These are phyloP conservation scores for Leccinum solheimii DNA, from an alignment of 1,284 basidiomycete genomes.

Conservation along the genomic window DNA sequence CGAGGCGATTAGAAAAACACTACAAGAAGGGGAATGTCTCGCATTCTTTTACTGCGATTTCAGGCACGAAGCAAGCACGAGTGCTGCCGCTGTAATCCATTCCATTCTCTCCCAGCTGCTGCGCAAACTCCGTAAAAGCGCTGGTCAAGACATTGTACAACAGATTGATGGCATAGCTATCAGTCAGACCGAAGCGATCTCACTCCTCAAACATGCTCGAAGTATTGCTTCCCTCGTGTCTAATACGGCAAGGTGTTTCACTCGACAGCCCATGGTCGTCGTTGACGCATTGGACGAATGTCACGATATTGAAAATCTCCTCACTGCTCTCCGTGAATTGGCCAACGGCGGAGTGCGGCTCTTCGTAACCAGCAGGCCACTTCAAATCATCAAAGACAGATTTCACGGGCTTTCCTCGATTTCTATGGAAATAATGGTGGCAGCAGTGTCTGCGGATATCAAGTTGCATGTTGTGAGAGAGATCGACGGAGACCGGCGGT, in stretches of 20 bases:
- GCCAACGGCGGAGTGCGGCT: neutral
- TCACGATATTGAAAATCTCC: neutral
- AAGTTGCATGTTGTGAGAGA: neutral
- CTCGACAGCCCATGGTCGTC: slow-evolving; percentile 1
- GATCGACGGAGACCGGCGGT: slow-evolving; percentile 6
- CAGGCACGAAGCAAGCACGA: neutral
- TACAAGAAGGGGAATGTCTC: neutral
- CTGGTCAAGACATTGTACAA: neutral
- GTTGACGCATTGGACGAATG: slow-evolving; percentile 12
- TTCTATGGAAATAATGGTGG: neutral
- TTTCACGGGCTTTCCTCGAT: neutral
- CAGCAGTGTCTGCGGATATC: neutral
- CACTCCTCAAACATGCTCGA: neutral
- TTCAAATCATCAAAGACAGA: slow-evolving; percentile 4
- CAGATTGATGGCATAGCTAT: too few relatives aligned
- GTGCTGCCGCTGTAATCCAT: neutral
- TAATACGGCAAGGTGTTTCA: neutral
- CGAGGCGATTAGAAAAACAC: neutral
- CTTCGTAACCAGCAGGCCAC: slow-evolving; percentile 1
- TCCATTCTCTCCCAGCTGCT: slow-evolving; percentile 12
- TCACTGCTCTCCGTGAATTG: neutral
- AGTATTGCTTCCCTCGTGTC: neutral
- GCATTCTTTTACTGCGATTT: slow-evolving; percentile 15
- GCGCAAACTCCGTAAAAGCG: neutral
- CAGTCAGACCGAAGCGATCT: too few relatives aligned